A percentile compares a stretch with the other conserved stretches of the same genome.
These are phyloP conservation scores for Aspergillus sclerotialis DNA, from an alignment of 2,329 filamentous ascomycete species.

Conservation along the genomic window DNA sequence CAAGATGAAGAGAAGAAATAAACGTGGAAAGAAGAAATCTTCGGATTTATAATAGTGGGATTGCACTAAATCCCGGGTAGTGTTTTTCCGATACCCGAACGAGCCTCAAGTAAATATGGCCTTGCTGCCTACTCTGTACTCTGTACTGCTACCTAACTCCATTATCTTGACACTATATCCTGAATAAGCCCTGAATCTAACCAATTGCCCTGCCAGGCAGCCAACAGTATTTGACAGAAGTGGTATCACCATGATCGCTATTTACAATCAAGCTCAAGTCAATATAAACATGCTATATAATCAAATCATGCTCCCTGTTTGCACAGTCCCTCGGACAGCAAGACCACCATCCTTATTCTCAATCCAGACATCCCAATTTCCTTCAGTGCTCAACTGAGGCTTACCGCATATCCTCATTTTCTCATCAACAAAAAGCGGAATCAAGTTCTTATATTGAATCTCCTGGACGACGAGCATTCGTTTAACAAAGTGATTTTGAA, in stretches of 20 bases:
- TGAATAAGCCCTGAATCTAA: too few species aligned
- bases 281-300: not conserved
- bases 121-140: not conserved
- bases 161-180: too few species aligned
- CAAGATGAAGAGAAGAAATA: constrained; percentile 5
- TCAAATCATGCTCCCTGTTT: constrained; percentile 7
- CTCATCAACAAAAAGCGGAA: constrained; percentile 71
- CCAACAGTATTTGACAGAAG: too few species aligned
- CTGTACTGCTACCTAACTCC: too few species aligned
- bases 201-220: too few species aligned
- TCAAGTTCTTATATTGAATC: constrained; percentile 74
- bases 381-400: constrained; percentile 36
- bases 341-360: constrained; percentile 55
- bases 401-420: constrained; percentile 63
- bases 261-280: too few species aligned
- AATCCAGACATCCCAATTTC: constrained; percentile 58
- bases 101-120: too few species aligned
- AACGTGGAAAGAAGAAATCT: constrained; percentile 14
- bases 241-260: too few species aligned
- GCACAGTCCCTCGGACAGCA: constrained; percentile 54
- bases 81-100: constrained; percentile 12
- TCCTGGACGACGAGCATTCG: constrained; percentile 38
- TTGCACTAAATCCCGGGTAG: constrained; percentile 4
- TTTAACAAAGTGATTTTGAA: constrained; percentile 49
- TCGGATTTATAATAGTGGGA: constrained; percentile 14